A percentile compares a stretch with the other conserved stretches of the same genome.
Evolutionary conservation across 768 basidiomycete genomes (phyloP).

Genomic region (Trametopsis cervina): DNA sequence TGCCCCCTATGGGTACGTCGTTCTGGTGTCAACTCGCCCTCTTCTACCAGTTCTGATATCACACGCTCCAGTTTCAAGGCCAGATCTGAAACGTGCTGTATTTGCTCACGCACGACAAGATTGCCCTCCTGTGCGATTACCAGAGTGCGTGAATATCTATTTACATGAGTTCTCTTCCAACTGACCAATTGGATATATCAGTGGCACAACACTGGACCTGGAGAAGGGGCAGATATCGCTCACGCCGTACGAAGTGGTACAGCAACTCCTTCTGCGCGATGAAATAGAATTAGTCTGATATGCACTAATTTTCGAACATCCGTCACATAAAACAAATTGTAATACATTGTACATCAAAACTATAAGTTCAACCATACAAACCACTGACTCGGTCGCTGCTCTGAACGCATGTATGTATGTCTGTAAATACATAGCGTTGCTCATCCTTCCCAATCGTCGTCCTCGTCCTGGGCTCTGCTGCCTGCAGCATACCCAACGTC

Average conservation of each 20-base stretch:
- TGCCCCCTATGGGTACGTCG: conserved; percentile 67
- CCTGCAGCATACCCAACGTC: conserved; percentile 19
- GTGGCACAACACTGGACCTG: conserved; percentile 70
- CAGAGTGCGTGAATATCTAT: conserved; percentile 44
- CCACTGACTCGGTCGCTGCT: not conserved
- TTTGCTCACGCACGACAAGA: conserved; percentile 72
- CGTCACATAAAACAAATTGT: not conserved
- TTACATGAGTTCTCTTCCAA: not conserved
- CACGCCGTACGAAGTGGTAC: conserved; percentile 68
- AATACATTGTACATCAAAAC: not conserved
- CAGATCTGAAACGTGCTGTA: conserved; percentile 70
- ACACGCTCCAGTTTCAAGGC: conserved; percentile 55
- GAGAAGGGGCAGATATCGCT: conserved; percentile 77
- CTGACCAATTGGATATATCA: conserved; percentile 23
- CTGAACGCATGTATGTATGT: not conserved
- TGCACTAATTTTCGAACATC: too few species aligned
- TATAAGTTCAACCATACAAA: not conserved
- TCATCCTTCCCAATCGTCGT: conserved; percentile 32
- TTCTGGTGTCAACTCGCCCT: not conserved
- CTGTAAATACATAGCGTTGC: not conserved
- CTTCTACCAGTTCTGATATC: not conserved
- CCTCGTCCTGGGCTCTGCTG: conserved; percentile 28
- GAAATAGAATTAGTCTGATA: conserved; percentile 72
- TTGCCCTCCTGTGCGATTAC: conserved; percentile 62
- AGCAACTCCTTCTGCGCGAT: conserved; percentile 63